Conservation (phyloP, 495 filamentous ascomycete species). For the Friedmanniomyces endolithicus region DNA sequence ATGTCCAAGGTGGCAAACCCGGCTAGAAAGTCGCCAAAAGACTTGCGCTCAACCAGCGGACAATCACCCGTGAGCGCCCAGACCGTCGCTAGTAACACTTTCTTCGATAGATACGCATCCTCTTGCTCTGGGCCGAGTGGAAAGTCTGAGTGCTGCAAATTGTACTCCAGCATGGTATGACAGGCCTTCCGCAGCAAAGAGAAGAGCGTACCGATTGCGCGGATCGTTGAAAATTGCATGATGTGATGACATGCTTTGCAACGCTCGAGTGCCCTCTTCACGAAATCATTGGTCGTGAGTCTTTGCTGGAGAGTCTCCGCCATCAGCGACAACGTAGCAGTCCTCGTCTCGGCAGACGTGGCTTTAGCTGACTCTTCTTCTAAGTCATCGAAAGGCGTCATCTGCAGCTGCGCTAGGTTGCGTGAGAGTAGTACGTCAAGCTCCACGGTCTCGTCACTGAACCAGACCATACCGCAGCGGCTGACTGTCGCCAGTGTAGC, state of each 20-base stretch:
- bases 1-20: constrained; percentile 72
- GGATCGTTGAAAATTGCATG: constrained; percentile 90
- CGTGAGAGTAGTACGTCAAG: constrained; percentile 83
- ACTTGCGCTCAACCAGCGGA: constrained; percentile 72
- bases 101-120: constrained; percentile 82
- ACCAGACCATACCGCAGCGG: constrained; percentile 99
- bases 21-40: constrained; percentile 71
- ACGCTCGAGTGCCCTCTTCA: constrained; percentile 59
- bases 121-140: constrained; percentile 77
- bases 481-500: constrained; percentile 92
- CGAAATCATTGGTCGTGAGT: constrained; percentile 63
- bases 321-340: constrained; percentile 61
- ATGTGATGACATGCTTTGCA: constrained; percentile 78
- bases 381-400: constrained; percentile 76
- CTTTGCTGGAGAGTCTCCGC: constrained; percentile 65
- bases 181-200: constrained; percentile 89
- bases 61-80: constrained; percentile 96
- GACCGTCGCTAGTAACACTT: constrained; percentile 75
- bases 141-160: constrained; percentile 85
- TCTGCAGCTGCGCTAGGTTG: constrained; percentile 72
- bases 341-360: constrained; percentile 61
- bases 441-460: constrained; percentile 93
- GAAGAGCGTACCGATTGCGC: constrained; percentile 85
- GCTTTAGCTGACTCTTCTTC: constrained; percentile 81
- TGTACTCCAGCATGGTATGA: constrained; percentile 86